Base-by-base conservation (phyloP, 495 filamentous ascomycete genomes). In the Corynascus novoguineensis region DNA sequence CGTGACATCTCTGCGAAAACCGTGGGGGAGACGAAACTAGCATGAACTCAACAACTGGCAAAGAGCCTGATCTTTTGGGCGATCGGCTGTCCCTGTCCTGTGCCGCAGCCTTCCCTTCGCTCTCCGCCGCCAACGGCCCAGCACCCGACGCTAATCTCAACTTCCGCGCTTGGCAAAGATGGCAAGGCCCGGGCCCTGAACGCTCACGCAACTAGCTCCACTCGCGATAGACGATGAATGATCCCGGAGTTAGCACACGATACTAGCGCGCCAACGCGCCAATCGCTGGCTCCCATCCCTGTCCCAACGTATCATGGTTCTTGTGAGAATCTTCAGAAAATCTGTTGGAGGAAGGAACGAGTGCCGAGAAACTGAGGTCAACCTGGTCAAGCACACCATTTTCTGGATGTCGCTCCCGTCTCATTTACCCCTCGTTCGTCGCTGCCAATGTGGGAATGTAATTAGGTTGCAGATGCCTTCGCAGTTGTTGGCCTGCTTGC, bases 61-160 rank as follows among this genome's bases (percentile, higher is more conserved):
- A 19, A 14, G n/a, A 29, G 24, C 24, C 44, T 10, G 40, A 24
- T 44, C 15, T 11, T 10, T 5, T 24, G 8, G 21, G 40, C 40
- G 45, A 48, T 48, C 45, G 42, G 17, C 37, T 8, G 14, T 15
- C 37, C 35, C 37, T 41, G 37, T 21, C 17, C 42, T 46, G 42
- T 46, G 42, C 42, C 40, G 40, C 40, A 22, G 19, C 44, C 25
- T 28, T 14, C 44, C 4, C 44, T 47, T 25, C 44, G 27, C 27
- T 27, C 44, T 17, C 25, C 44, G 44, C 44, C 24, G 24, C 44
- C 11, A 17, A 28, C 44, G 44, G 24, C 17, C 24, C 44, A 47
- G 27, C 44, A 41, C 37, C 37, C 37, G 37, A 47, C 44, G 44
- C 44, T 47, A 47, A 47, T 28, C 24, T 29, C 37, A 17, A 41